Base-by-base conservation (phyloP, 305 asterid genomes). In the Fraxinus albicans region DNA sequence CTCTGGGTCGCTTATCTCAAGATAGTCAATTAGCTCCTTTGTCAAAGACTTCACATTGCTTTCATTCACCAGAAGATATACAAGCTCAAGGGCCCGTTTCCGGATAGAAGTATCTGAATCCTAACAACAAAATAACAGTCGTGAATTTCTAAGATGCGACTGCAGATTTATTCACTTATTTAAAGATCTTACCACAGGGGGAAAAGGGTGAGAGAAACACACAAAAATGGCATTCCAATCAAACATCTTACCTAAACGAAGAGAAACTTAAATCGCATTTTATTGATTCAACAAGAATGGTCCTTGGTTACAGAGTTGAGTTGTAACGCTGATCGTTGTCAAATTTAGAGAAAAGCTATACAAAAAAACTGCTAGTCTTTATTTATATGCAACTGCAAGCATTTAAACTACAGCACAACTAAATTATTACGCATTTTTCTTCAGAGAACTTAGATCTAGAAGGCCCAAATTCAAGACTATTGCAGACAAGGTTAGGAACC, bases 41-140 rank as follows among this genome's bases (percentile, higher is more conserved):
- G 95, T 90, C 95, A 97, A 87, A 82, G 97, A 85, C 89, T 91
- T 92, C 83, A 94, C 98, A 76, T 97, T 97, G 90, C 85, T 93
- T 90, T 95, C 98, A 83, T 97, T 97, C 77, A 91, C 92, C 85
- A 97, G 91, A 89, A 97, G 97, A 90, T 94, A 97, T 44, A 95
- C 93, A 85, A 97, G 99, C 86, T 97, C 99, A 81, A 97, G 94
- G 79, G 99, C 99, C 85, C 98, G 92, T 91, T 97, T 95, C 84
- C 99, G 97, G 83, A 97, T 95, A 42, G 99, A 97, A 89, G 98
- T 97, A 89, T 97, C 99, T 83, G 98, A 83, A 93, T 95, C 99
- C 99, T 97, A 95, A 83, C 83, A 86, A 80, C 78, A 87, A 73
- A 88, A 86, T 17, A 81, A 78, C 80, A 87, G 84, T 60, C 81